Percentiles rank a stretch among this genome's conserved stretches.
Evolutionary conservation across 208 protist species (phyloP).

Genomic region (Leishmania tarentolae): DNA sequence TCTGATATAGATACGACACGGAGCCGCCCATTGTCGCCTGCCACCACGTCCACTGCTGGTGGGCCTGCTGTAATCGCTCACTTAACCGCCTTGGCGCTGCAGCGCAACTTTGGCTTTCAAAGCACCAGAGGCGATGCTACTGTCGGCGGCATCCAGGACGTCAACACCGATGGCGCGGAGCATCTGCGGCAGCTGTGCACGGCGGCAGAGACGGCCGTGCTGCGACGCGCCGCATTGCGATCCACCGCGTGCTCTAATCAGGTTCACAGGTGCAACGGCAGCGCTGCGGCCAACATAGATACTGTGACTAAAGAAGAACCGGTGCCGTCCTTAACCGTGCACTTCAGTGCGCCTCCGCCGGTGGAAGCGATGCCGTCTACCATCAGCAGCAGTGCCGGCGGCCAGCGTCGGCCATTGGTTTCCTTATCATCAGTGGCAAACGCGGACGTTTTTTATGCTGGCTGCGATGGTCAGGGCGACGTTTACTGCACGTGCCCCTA

Average conservation of each 20-base stretch:
- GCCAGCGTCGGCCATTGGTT: background rate
- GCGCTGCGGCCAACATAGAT: background rate
- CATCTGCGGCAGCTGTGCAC: slow-evolving; percentile 29
- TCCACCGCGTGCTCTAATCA: slow-evolving; percentile 5
- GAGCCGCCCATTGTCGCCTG: background rate
- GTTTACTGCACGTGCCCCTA: slow-evolving; percentile 31
- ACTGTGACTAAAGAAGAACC: background rate
- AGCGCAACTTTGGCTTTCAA: slow-evolving; percentile 49
- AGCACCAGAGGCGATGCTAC: slow-evolving; percentile 14
- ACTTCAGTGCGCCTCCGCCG: slow-evolving; percentile 20
- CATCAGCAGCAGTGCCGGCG: background rate
- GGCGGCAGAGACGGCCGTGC: slow-evolving; percentile 20
- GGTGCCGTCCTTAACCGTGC: slow-evolving; percentile 22
- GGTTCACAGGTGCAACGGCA: background rate
- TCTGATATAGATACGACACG: background rate
- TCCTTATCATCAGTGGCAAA: background rate
- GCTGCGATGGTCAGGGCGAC: slow-evolving; percentile 26
- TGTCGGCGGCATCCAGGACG: slow-evolving; percentile 15
- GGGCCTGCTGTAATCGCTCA: slow-evolving; percentile 9
- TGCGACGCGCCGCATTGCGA: slow-evolving; percentile 23
- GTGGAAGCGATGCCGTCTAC: background rate
- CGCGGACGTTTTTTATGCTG: slow-evolving; percentile 25
- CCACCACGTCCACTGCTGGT: slow-evolving; percentile 4
- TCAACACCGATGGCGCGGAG: background rate
- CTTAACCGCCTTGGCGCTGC: slow-evolving; percentile 36